These are phyloP conservation scores for Russula ochroleuca DNA, from an alignment of 768 basidiomycete species.

Conservation along the genomic window DNA sequence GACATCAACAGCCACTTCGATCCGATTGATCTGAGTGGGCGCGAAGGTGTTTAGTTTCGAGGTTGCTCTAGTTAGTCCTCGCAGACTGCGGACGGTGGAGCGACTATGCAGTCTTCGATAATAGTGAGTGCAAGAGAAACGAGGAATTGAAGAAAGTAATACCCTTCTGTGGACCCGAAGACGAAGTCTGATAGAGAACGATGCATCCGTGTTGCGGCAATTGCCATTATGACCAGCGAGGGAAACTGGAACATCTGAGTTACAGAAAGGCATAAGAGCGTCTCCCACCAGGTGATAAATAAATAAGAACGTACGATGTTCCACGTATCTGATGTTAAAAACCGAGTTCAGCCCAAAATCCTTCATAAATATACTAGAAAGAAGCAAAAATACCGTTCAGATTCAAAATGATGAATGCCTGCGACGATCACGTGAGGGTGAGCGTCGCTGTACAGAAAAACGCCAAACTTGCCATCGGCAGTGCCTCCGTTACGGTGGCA, in stretches of 20 bases:
- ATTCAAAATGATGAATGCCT: conserved; percentile 13
- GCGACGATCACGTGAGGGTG: not conserved
- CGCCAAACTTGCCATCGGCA: not conserved
- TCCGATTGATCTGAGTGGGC: no score
- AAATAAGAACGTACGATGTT: conserved; percentile 2
- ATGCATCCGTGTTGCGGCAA: not conserved
- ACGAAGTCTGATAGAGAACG: not conserved
- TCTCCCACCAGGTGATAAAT: not conserved
- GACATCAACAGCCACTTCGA: not conserved
- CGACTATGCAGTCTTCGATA: not conserved
- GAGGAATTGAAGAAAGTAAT: no score
- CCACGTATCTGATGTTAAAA: not conserved
- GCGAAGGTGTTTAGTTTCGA: no score
- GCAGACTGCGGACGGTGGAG: no score
- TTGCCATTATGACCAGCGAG: not conserved
- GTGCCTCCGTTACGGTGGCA: not conserved
- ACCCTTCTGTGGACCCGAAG: no score
- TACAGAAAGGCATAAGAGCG: not conserved
- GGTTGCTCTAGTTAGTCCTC: no score
- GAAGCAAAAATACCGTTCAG: not conserved
- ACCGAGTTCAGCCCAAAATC: not conserved
- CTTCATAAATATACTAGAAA: no score
- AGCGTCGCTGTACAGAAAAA: not conserved
- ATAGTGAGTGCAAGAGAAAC: no score
- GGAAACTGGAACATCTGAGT: conserved; percentile 8